Conservation (phyloP, 768 basidiomycete species). For the Russula sp. region DNA sequence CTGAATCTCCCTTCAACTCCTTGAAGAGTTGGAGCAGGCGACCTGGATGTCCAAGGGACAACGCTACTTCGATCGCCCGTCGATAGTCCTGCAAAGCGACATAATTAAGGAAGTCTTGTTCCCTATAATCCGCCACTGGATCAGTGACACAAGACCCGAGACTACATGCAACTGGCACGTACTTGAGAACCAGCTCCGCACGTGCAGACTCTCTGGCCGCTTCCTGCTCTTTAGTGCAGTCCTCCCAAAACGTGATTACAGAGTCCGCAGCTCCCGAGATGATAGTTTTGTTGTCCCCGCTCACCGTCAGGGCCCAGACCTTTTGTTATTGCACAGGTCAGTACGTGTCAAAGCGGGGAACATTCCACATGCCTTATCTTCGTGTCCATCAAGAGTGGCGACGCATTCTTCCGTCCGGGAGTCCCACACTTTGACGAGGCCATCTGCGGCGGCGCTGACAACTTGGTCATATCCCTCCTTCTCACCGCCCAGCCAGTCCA, state of each 20-base stretch:
- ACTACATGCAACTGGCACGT: slow-evolving; percentile 27
- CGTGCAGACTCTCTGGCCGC: slow-evolving; percentile 66
- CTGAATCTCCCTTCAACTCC: slow-evolving; percentile 37
- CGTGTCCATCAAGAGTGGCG: slow-evolving; percentile 91
- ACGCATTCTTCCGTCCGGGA: slow-evolving; percentile 81
- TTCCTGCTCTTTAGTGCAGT: slow-evolving; percentile 82
- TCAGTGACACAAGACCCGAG: background rate
- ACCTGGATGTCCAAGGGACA: slow-evolving; percentile 91
- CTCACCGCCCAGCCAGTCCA: slow-evolving; percentile 83
- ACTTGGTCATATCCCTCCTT: slow-evolving; percentile 45
- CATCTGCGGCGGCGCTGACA: slow-evolving; percentile 87
- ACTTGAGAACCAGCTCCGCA: slow-evolving; percentile 75
- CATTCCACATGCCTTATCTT: slow-evolving; percentile 71
- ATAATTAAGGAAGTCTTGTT: slow-evolving; percentile 94
- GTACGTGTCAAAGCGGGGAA: background rate
- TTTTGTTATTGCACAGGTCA: slow-evolving; percentile 27
- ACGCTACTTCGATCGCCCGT: slow-evolving; percentile 83
- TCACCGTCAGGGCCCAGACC: slow-evolving; percentile 95
- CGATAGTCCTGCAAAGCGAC: slow-evolving; percentile 82
- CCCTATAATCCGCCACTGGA: slow-evolving; percentile 42
- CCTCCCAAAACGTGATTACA: slow-evolving; percentile 92
- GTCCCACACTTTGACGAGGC: slow-evolving; percentile 94
- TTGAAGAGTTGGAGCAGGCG: slow-evolving; percentile 75
- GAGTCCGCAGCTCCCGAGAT: slow-evolving; percentile 96
- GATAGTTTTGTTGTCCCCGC: slow-evolving; percentile 71